Base-by-base conservation (phyloP, 2,329 filamentous ascomycete species). In the Intubia oerlemansii region DNA sequence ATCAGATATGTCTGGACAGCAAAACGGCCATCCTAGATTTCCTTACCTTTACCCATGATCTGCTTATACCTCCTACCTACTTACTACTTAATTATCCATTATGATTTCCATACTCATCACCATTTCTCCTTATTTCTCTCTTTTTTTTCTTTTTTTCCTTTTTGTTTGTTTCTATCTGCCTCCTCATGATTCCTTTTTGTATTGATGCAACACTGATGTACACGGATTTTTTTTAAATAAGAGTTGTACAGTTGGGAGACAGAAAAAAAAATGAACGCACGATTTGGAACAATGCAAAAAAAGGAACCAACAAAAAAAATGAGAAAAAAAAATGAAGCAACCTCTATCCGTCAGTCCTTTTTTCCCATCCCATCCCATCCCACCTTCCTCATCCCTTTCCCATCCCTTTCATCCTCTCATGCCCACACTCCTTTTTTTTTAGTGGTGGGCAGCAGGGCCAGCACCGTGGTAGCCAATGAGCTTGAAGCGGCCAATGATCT, bases 401-500 rank as follows among this genome's bases (percentile, higher is more conserved):
- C 11, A 24, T 22, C 16, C 21, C 24, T 12, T 26, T 11, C 20
- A 11, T 11, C n/a, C n/a, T 14, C 21, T 15, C 21, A 5, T 18
- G 8, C 5, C 17, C 25, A 3, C n/a, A 25, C 10, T 12, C 5
- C 18, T 11, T 14, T 17, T 11, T 17, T 7, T 19, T 10, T 14
- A 20, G 3, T 17, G 24, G 10, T 17, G 9, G 6, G 59, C 57
- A 42, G 62, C 62, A 37, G 25, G 52, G 52, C 38, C 50, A 47
- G 49, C 68, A 48, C 78, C 77, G 53, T 66, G 67, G 66, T 98
- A 98, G 39, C 88, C 88, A 43, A 98, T 64, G 42, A 98, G 53
- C 76, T 98, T 95, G 59, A 88, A 70, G 47, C 84, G 69, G 45
- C 88, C 88, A 45, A 98, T 72, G 53, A 98, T 95, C 66, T 95